Evolutionary conservation across 805 yeast genomes (phyloP).

Genomic region (Huiozyma naganishii): DNA sequence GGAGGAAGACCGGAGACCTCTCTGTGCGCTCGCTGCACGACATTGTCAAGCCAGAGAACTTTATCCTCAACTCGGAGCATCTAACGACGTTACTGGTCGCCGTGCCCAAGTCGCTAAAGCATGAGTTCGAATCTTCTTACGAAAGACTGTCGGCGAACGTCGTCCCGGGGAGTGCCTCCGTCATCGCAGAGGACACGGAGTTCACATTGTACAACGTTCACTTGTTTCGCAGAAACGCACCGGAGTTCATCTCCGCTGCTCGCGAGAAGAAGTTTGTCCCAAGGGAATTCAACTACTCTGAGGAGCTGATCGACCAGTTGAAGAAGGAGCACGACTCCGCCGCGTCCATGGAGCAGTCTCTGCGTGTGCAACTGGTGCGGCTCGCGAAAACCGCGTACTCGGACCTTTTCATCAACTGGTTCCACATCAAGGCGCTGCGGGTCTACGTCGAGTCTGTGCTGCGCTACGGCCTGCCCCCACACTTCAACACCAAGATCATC

Average conservation of each 20-base stretch:
- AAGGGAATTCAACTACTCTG: conserved; percentile 82
- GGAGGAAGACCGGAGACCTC: conserved; percentile 88
- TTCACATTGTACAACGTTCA: conserved; percentile 67
- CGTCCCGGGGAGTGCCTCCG: conserved; percentile 80
- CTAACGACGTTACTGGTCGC: conserved; percentile 79
- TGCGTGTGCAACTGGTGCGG: conserved; percentile 69
- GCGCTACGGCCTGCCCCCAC: conserved; percentile 95
- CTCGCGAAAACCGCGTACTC: conserved; percentile 82
- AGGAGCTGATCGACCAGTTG: conserved; percentile 58
- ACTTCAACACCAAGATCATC: conserved; percentile 48
- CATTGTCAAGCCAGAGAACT: conserved; percentile 71
- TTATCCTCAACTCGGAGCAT: conserved; percentile 78
- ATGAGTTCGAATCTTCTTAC: conserved; percentile 56
- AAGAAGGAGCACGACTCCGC: conserved; percentile 73
- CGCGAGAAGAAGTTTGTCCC: conserved; percentile 88
- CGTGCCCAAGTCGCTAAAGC: conserved; percentile 58
- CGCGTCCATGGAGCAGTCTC: conserved; percentile 57
- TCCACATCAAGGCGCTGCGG: conserved; percentile 80
- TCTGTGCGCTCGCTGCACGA: conserved; percentile 86
- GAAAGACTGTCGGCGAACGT: conserved; percentile 73
- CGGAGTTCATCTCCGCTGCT: conserved; percentile 55
- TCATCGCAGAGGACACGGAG: conserved; percentile 64
- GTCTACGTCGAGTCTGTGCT: conserved; percentile 86
- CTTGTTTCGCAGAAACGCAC: conserved; percentile 68
- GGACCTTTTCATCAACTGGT: conserved; percentile 78